Evolutionary conservation across 1,139 yeast species (phyloP).

Genomic region (Yamadazyma friedrichii): DNA sequence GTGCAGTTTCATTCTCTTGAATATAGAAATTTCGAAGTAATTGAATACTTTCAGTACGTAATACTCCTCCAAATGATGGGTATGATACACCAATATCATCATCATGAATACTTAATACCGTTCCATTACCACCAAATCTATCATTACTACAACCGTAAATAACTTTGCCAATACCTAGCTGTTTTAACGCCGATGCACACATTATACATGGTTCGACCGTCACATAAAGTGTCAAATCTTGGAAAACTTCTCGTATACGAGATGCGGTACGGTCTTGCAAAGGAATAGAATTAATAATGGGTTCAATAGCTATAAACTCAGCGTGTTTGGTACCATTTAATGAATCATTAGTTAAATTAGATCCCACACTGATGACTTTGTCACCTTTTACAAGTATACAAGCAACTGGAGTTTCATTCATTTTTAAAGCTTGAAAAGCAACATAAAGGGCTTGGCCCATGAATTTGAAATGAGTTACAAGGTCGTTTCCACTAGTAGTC

Average conservation of each 20-base stretch:
- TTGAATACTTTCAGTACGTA: conserved; percentile 79
- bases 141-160: conserved; percentile 94
- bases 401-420: conserved; percentile 75
- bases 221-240: conserved; percentile 67
- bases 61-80: conserved; percentile 70
- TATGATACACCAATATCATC: conserved; percentile 41
- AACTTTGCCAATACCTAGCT: conserved; percentile 68
- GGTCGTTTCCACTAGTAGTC: conserved; percentile 1
- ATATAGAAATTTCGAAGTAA: conserved; percentile 79
- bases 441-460: conserved; percentile 43
- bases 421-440: conserved; percentile 38
- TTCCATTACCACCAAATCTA: conserved; percentile 95
- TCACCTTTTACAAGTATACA: conserved; percentile 56
- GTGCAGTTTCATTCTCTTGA: conserved; percentile 83
- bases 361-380: conserved; percentile 69
- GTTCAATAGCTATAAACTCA: conserved; percentile 78
- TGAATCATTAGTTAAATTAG: conserved; percentile 86
- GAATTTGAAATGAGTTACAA: conserved; percentile 22
- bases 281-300: conserved; percentile 30
- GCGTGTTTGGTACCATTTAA: conserved; percentile 89
- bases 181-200: conserved; percentile 94
- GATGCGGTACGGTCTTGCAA: conserved; percentile 6
- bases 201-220: conserved; percentile 98
- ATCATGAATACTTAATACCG: conserved; percentile 64
- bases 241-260: conserved; percentile 35